Evolutionary conservation across 352 stramenopile species (phyloP).

Genomic region (Pythium apleroticum): DNA sequence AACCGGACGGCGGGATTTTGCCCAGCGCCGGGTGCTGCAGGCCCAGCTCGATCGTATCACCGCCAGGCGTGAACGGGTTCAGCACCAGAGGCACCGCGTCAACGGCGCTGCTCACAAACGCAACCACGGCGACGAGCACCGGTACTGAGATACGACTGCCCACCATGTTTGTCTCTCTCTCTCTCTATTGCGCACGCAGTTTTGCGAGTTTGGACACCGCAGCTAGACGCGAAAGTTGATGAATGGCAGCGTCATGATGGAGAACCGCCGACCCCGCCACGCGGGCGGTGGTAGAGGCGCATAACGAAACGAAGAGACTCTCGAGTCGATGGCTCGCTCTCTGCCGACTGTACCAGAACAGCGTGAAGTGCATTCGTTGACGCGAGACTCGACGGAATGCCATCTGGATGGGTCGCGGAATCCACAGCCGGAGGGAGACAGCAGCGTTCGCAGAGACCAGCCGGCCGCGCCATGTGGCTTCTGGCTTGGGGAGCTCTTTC

Average conservation of each 20-base stretch:
- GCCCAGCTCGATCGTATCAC: slow-evolving; percentile 19
- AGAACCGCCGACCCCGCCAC: background rate
- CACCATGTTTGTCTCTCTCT: slow-evolving; percentile 9
- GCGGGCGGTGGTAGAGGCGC: background rate
- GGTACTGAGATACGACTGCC: slow-evolving; percentile 4
- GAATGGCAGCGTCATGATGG: slow-evolving; percentile 8
- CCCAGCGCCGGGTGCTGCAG: slow-evolving; percentile 11
- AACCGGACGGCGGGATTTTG: background rate
- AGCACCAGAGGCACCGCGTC: slow-evolving; percentile 10
- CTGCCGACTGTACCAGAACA: background rate
- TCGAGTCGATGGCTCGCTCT: no score
- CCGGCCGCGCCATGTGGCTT: background rate
- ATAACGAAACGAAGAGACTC: background rate
- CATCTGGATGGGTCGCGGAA: background rate
- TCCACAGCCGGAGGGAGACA: background rate
- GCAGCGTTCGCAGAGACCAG: background rate
- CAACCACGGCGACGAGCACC: background rate
- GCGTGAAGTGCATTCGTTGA: background rate
- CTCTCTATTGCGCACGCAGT: background rate
- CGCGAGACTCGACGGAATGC: background rate
- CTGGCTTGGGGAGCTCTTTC: slow-evolving; percentile 12
- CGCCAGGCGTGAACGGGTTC: slow-evolving; percentile 24
- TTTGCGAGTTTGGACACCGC: background rate
- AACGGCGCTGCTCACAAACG: slow-evolving; percentile 9
- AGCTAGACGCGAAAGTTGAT: background rate